Evolutionary conservation across 345 rosid species (phyloP).

Genomic region (Citrus glauca): DNA sequence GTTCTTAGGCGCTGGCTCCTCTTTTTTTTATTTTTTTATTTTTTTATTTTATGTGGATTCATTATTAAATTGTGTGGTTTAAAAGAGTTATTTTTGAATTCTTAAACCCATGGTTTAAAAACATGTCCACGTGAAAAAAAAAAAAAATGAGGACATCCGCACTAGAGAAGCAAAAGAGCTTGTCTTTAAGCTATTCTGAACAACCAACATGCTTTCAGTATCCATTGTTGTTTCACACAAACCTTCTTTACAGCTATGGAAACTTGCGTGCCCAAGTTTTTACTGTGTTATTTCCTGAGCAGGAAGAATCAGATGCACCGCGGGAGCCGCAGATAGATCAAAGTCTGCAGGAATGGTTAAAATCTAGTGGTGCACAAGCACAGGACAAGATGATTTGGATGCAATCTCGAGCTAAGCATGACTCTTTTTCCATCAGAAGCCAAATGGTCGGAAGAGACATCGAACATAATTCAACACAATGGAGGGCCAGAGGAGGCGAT

Average conservation of each 20-base stretch:
- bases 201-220: slow-evolving; percentile 26
- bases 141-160: too few species aligned
- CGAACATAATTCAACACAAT: neutral
- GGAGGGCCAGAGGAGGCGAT: neutral
- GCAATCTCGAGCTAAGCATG: neutral
- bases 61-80: too few species aligned
- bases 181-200: slow-evolving; percentile 30
- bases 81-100: too few species aligned
- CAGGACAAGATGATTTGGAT: slow-evolving; percentile 12
- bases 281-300: neutral
- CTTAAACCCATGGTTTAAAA: too few species aligned
- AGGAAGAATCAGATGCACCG: slow-evolving; percentile 2
- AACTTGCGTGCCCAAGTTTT: neutral
- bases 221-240: slow-evolving; percentile 37
- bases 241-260: slow-evolving; percentile 30
- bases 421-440: neutral
- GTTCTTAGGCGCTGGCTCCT: too few species aligned
- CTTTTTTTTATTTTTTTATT: too few species aligned
- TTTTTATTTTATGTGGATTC: too few species aligned
- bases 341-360: slow-evolving; percentile 29
- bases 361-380: slow-evolving; percentile 11
- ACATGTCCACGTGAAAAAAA: too few species aligned
- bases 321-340: slow-evolving; percentile 25
- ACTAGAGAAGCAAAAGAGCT: slow-evolving; percentile 32
- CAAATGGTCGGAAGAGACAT: neutral